Evolutionary conservation across 2,329 filamentous ascomycete species (phyloP).

Genomic region (Rutstroemia sp.): DNA sequence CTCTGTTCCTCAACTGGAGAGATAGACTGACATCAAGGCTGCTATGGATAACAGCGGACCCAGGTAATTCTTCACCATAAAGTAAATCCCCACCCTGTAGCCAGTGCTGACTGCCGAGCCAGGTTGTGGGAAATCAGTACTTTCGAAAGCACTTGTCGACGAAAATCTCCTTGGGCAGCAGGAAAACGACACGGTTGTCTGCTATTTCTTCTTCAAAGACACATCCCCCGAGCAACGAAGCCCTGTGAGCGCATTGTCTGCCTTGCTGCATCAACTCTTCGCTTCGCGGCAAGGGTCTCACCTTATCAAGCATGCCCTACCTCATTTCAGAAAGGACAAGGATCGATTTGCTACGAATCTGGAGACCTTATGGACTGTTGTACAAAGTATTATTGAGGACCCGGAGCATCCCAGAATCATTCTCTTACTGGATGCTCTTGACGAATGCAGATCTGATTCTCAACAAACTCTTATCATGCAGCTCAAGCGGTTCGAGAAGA

Average conservation of each 20-base stretch:
- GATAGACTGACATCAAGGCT: neutral
- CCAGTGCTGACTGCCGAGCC: constrained; percentile 1
- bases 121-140: constrained; percentile 8
- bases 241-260: constrained; percentile 1
- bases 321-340: neutral
- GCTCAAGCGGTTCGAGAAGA: neutral
- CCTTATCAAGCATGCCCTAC: constrained; percentile 3
- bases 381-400: neutral
- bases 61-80: neutral
- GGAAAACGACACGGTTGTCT: neutral
- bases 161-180: neutral
- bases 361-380: constrained; percentile 1
- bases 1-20: neutral
- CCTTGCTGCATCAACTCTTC: constrained; percentile 8
- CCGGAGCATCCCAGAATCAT: neutral
- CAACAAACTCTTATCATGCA: neutral
- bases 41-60: constrained; percentile 5
- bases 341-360: neutral
- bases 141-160: constrained; percentile 5
- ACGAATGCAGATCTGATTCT: constrained; percentile 1
- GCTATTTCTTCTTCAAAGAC: constrained; percentile 10
- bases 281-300: neutral
- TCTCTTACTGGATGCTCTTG: constrained; percentile 7
- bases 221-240: constrained; percentile 1
- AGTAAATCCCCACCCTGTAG: too few species aligned